Evolutionary conservation across 2,329 filamentous ascomycete species (phyloP).

Genomic region (Penicillium concentricum): DNA sequence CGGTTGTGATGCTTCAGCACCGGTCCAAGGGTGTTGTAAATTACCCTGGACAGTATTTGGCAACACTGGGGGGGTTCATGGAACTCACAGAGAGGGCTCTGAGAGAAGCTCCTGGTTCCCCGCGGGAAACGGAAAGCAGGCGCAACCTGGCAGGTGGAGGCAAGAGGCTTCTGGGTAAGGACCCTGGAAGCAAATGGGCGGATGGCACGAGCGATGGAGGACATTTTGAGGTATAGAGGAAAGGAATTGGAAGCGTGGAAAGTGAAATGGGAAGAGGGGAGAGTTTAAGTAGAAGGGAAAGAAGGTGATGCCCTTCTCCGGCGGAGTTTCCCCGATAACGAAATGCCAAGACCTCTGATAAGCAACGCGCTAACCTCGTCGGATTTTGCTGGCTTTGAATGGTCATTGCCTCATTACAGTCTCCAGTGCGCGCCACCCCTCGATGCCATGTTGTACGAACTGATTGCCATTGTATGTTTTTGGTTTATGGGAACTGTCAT

Average conservation of each 20-base stretch:
- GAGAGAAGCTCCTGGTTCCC: conserved; percentile 44
- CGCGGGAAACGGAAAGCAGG: conserved; percentile 42
- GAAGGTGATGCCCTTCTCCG: conserved; percentile 25
- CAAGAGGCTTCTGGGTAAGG: conserved; percentile 38
- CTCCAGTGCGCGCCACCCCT: conserved; percentile 21
- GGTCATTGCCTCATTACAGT: conserved; percentile 16
- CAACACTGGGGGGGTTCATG: conserved; percentile 5
- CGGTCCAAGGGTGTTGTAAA: not conserved
- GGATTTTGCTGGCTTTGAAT: conserved; percentile 25
- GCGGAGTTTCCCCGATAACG: conserved; percentile 27
- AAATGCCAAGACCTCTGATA: conserved; percentile 32
- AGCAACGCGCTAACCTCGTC: conserved; percentile 23
- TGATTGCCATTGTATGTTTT: conserved; percentile 82
- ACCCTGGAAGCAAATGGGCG: conserved; percentile 39
- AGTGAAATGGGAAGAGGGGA: conserved; percentile 19
- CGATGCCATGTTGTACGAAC: conserved; percentile 83
- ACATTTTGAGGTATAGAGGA: conserved; percentile 30
- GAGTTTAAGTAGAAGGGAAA: conserved; percentile 30
- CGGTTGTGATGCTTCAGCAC: conserved; percentile 8
- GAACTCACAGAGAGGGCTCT: conserved; percentile 40
- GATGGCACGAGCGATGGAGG: conserved; percentile 35
- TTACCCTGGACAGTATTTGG: not conserved
- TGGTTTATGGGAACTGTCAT: not conserved
- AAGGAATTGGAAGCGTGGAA: conserved; percentile 9
- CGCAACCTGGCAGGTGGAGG: conserved; percentile 31